Conservation (phyloP, 768 basidiomycete species). For the Boletellus emodensis region DNA sequence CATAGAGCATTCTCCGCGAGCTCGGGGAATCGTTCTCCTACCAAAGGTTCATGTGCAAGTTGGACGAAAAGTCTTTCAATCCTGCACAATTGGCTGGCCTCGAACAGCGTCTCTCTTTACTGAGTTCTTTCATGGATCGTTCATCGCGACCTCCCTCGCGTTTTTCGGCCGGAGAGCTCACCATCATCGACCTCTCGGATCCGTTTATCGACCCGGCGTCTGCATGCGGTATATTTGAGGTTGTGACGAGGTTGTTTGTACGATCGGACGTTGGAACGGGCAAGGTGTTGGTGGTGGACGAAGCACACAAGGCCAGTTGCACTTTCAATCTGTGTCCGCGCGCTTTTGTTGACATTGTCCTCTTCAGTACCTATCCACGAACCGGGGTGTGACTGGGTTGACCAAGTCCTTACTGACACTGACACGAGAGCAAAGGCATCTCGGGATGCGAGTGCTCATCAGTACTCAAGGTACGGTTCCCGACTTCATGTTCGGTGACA, state of each 20-base stretch:
- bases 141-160: constrained; percentile 20
- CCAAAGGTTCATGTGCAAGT: constrained; percentile 38
- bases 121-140: constrained; percentile 49
- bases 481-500: too few relatives aligned
- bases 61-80: constrained; percentile 49
- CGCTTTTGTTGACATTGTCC: background rate
- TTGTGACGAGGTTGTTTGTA: constrained; percentile 57
- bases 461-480: constrained; percentile 58
- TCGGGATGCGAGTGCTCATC: constrained; percentile 67
- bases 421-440: constrained; percentile 63
- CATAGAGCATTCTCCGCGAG: constrained; percentile 52
- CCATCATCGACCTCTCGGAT: constrained; percentile 65
- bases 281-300: constrained; percentile 64
- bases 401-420: constrained; percentile 53
- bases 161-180: constrained; percentile 53
- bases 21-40: constrained; percentile 57
- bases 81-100: constrained; percentile 50
- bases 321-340: background rate
- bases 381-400: constrained; percentile 44
- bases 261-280: constrained; percentile 53
- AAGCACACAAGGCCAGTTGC: constrained; percentile 60
- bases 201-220: constrained; percentile 62
- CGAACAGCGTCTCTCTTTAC: constrained; percentile 55
- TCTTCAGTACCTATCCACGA: constrained; percentile 50
- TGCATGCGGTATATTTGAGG: constrained; percentile 64